Conservation (phyloP, 495 filamentous ascomycete species). For the Durotheca rogersii region DNA sequence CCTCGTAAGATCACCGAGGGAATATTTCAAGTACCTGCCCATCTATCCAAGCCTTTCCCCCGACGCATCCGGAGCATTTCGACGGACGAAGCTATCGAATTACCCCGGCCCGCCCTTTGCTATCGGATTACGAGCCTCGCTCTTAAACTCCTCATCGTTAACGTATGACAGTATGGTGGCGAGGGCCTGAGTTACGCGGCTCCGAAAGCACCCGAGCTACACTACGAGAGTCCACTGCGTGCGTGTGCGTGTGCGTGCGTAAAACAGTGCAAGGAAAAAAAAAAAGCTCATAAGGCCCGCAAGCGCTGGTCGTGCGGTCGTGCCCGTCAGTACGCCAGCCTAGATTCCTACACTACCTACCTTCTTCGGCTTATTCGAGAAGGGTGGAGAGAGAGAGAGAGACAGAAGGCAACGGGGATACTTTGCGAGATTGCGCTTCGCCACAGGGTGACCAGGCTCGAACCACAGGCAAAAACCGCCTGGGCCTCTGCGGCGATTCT, state of each 20-base stretch:
- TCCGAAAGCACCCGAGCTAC: conserved; percentile 27
- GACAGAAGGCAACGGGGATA: too few relatives aligned
- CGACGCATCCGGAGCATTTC: conserved; percentile 25
- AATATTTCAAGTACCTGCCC: too few relatives aligned
- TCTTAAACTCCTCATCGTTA: conserved; percentile 15
- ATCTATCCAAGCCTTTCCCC: conserved; percentile 10
- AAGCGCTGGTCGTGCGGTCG: too few relatives aligned
- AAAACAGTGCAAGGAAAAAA: conserved; percentile 16
- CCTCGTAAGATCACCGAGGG: too few relatives aligned
- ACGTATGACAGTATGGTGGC: conserved; percentile 10
- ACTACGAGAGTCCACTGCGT: conserved; percentile 12
- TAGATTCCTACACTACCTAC: too few relatives aligned
- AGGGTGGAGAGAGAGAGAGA: too few relatives aligned
- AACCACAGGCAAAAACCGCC: conserved; percentile 5
- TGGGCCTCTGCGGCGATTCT: too few relatives aligned
- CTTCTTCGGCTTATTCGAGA: neutral
- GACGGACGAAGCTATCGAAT: conserved; percentile 5
- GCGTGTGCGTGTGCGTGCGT: too few relatives aligned
- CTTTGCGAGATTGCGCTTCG: conserved; percentile 6
- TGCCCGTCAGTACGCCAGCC: too few relatives aligned
- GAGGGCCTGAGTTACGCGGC: conserved; percentile 7
- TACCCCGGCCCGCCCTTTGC: conserved; percentile 1
- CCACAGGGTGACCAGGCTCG: neutral
- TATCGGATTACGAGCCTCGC: conserved; percentile 9
- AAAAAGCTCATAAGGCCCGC: too few relatives aligned